phyloP scores from a whole-genome alignment of 2,329 filamentous ascomycete species.

The Chrysoporthe deuterocubensis region DNA sequence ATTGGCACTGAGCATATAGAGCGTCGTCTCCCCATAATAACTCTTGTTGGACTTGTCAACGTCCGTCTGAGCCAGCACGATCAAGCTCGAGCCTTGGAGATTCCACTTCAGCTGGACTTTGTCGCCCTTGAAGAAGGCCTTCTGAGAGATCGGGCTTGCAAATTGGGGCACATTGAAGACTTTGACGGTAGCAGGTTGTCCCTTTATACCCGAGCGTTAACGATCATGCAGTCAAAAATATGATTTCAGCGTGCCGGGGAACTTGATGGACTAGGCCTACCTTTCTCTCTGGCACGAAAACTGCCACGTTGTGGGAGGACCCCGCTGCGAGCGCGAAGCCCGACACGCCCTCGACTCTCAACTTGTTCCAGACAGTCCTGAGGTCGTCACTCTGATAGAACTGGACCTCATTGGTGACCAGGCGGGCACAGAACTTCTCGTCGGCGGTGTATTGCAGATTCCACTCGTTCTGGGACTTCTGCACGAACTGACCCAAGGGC shows the following conservation, averaged over 20 bases:
- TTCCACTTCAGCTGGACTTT: conserved; percentile 99
- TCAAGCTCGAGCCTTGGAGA: conserved; percentile 82
- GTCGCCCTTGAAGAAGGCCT: conserved; percentile 99
- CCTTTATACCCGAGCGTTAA: conserved; percentile 55
- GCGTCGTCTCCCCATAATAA: conserved; percentile 97
- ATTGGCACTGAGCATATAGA: conserved; percentile 91
- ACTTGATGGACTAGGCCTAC: conserved; percentile 48
- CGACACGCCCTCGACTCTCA: conserved; percentile 85
- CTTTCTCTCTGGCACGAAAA: conserved; percentile 96
- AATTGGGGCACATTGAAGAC: conserved; percentile 94
- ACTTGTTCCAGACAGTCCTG: conserved; percentile 89
- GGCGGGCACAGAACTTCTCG: conserved; percentile 89
- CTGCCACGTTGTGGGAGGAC: conserved; percentile 87
- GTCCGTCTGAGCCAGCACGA: conserved; percentile 95
- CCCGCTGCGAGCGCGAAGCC: conserved; percentile 91
- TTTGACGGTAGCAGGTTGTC: conserved; percentile 90
- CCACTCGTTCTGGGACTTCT: conserved; percentile 95
- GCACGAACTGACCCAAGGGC: conserved; percentile 87
- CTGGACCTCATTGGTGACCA: conserved; percentile 96
- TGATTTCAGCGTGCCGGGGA: background rate
- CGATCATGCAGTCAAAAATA: background rate
- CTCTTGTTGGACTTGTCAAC: conserved; percentile 98
- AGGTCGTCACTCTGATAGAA: conserved; percentile 92
- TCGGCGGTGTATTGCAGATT: conserved; percentile 96
- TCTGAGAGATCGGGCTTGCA: conserved; percentile 81